These are phyloP conservation scores for Entomortierella parvispora DNA, from an alignment of 192 early-diverging fungal species.

Conservation along the genomic window DNA sequence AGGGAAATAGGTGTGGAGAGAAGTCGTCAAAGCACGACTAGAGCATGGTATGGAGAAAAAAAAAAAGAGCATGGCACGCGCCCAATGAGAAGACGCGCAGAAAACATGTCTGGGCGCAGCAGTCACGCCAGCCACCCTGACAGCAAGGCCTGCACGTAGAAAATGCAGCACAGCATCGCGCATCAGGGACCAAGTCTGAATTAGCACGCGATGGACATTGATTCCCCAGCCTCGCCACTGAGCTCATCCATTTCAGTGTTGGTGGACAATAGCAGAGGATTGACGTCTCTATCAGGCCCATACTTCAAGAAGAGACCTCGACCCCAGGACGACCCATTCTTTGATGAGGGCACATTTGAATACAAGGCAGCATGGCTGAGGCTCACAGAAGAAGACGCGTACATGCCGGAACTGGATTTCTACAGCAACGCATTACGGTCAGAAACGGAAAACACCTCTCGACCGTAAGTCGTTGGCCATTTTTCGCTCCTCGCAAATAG, in stretches of 20 bases:
- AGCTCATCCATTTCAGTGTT: too few relatives aligned
- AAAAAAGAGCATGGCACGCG: too few relatives aligned
- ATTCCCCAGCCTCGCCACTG: too few relatives aligned
- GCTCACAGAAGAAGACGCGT: slow-evolving; percentile 27
- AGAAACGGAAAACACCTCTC: neutral
- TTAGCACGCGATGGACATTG: too few relatives aligned
- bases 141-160: too few relatives aligned
- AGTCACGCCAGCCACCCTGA: too few relatives aligned
- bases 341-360: slow-evolving; percentile 37
- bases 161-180: too few relatives aligned
- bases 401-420: slow-evolving; percentile 15
- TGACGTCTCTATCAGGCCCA: too few relatives aligned
- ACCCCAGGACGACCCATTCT: slow-evolving; percentile 47
- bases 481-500: neutral
- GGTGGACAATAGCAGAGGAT: too few relatives aligned
- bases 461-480: neutral
- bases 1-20: neutral
- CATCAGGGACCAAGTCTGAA: too few relatives aligned
- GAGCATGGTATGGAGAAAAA: neutral
- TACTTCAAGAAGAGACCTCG: slow-evolving; percentile 21
- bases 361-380: slow-evolving; percentile 49
- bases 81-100: too few relatives aligned
- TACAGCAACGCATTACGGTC: neutral
- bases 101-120: too few relatives aligned
- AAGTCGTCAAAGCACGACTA: neutral